Conservation (phyloP, 2,329 filamentous ascomycete species). For the Atkinsonella texensis region DNA sequence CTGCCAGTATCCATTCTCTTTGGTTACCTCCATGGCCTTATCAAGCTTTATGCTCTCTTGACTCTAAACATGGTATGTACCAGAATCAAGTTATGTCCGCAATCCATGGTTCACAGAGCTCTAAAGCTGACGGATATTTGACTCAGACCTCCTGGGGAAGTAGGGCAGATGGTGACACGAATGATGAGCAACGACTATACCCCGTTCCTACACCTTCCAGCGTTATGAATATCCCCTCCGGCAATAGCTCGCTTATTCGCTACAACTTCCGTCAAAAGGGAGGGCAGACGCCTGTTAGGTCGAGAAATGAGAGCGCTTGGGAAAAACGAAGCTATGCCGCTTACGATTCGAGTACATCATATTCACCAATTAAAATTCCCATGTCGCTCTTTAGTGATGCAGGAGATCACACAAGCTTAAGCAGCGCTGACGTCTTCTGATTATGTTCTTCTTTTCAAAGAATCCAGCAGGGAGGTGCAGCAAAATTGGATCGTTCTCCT, state of each 20-base stretch:
- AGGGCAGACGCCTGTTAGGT: slow-evolving; percentile 17
- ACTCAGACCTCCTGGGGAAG: slow-evolving; percentile 87
- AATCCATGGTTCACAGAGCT: slow-evolving; percentile 2
- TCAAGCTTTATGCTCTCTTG: slow-evolving; percentile 79
- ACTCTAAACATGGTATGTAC: slow-evolving; percentile 70
- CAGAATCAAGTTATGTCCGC: not conserved
- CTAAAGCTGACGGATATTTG: slow-evolving; percentile 2
- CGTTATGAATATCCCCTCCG: slow-evolving; percentile 32
- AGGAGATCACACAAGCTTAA: not conserved
- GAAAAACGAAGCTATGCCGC: slow-evolving; percentile 21
- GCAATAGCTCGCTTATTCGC: slow-evolving; percentile 30
- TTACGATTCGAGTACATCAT: slow-evolving; percentile 26
- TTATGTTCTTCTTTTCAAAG: not conserved
- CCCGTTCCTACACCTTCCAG: slow-evolving; percentile 29
- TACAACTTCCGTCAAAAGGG: slow-evolving; percentile 33
- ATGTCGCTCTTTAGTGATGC: slow-evolving; percentile 1
- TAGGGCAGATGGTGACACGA: slow-evolving; percentile 78
- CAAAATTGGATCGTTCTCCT: not conserved
- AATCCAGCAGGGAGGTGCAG: not conserved
- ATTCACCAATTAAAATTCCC: slow-evolving; percentile 16
- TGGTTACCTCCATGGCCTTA: slow-evolving; percentile 83
- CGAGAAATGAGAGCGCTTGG: slow-evolving; percentile 13
- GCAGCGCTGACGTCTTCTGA: not conserved
- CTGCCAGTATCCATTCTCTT: slow-evolving; percentile 80
- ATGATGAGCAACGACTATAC: slow-evolving; percentile 60